Base-by-base conservation (phyloP, 2,329 filamentous ascomycete species). In the Torrubiella hemipterigena region DNA sequence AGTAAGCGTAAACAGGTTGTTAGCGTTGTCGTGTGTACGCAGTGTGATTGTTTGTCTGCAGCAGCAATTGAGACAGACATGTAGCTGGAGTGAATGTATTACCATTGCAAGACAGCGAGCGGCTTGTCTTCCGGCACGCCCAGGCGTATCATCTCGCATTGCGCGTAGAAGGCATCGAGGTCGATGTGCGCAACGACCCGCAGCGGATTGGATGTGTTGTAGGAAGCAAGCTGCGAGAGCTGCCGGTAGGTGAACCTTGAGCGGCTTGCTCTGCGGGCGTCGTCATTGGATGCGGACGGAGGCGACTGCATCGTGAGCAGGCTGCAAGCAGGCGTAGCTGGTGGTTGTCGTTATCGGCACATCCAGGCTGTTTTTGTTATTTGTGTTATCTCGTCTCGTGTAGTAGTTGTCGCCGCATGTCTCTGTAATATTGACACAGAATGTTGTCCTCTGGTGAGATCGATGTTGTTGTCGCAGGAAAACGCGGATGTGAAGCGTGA, bases 131-230 rank as follows among this genome's bases (percentile, higher is more conserved):
- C 77, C 11, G 79, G 63, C 9, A 82, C 62, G 10, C 77, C 77
- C 27, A 96, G 67, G 7, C 91, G 76, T 8, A 94, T 77, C 70
- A 87, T 93, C 58, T 98, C 91, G 51, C 86, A 95, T 62, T 98
- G 91, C 4, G 82, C 81, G 54, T 98, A 98, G 58, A 98, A 98
- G 23, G 89, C 89, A 69, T 98, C 91, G 37, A 98, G 76, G 48
- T 98, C 91, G 40, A 96, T 76, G 53, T 95, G 87, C 6, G 85
- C 84, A 43, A 95, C 75, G 17, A 93, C 81, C 27, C 91, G 77
- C 21, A 98, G 66, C 2, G 89, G 89, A 30, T 75, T 85, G 7
- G 75, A 73, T 0, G 77, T 66, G 20, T 73, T 76, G 42, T 71
- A 85, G 8, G 76, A 68, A 6, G 77, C 73, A 35, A 96, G 71